A percentile compares a stretch with the other conserved stretches of the same genome.
These are phyloP conservation scores for Mixia osmundae DNA, from an alignment of 1,284 basidiomycete species.

Conservation along the genomic window DNA sequence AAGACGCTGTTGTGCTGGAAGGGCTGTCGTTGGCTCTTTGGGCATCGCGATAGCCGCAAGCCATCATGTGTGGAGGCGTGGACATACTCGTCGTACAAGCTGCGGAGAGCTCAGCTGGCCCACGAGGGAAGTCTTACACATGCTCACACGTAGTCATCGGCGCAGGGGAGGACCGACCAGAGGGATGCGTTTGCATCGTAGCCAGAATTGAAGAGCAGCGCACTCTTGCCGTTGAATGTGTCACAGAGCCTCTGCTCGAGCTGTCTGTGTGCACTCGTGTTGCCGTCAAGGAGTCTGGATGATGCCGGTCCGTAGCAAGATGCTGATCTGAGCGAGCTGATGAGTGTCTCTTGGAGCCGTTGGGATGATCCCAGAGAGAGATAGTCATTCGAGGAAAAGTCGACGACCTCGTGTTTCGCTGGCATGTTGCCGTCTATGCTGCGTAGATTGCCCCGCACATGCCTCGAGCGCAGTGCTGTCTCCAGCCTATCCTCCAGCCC, in stretches of 20 bases:
- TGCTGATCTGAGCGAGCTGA: conserved; percentile 29
- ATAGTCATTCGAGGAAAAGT: conserved; percentile 85
- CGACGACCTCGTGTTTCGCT: too few relatives aligned
- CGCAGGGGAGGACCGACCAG: conserved; percentile 58
- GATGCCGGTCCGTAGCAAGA: conserved; percentile 56
- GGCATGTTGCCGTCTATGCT: too few relatives aligned
- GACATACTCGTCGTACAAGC: conserved; percentile 68
- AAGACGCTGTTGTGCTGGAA: conserved; percentile 54
- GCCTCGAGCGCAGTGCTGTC: too few relatives aligned
- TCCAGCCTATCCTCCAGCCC: too few relatives aligned
- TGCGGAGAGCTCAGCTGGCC: too few relatives aligned
- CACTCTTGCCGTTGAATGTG: conserved; percentile 38
- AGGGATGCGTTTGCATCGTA: conserved; percentile 84
- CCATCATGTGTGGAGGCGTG: conserved; percentile 88
- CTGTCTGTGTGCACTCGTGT: conserved; percentile 38
- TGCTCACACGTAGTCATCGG: conserved; percentile 49
- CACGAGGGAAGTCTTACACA: too few relatives aligned
- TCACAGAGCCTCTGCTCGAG: conserved; percentile 41
- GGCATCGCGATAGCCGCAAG: conserved; percentile 41
- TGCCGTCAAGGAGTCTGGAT: conserved; percentile 64
- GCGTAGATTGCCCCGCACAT: too few relatives aligned
- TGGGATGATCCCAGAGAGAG: conserved; percentile 50
- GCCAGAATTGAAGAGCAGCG: conserved; percentile 78
- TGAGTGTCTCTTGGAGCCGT: conserved; percentile 33
- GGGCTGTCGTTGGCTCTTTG: conserved; percentile 21